A percentile compares a stretch with the other conserved stretches of the same genome.
Evolutionary conservation across 2,329 filamentous ascomycete species (phyloP).

Genomic region (Colletotrichum agaves): DNA sequence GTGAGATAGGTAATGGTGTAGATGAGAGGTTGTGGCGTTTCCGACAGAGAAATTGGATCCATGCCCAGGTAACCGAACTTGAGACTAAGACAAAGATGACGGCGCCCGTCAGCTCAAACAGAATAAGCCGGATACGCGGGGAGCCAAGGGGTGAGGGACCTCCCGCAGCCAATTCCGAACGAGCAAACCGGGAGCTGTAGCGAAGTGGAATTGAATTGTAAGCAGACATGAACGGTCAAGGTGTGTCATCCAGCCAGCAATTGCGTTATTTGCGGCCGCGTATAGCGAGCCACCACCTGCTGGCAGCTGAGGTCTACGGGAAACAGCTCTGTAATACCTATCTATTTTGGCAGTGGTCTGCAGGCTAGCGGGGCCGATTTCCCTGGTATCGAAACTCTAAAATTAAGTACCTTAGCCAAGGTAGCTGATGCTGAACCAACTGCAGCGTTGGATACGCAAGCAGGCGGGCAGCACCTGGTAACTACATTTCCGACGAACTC

Average conservation of each 20-base stretch:
- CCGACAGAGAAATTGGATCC: background rate
- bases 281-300: background rate
- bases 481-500: background rate
- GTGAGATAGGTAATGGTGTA: background rate
- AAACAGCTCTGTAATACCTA: background rate
- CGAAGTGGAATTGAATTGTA: conserved; percentile 11
- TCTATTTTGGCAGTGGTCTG: no score
- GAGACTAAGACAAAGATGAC: background rate
- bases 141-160: background rate
- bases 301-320: background rate
- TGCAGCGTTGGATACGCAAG: no score
- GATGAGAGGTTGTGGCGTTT: background rate
- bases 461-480: background rate
- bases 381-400: no score
- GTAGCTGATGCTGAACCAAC: no score
- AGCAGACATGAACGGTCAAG: background rate
- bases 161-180: background rate
- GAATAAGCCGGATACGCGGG: conserved; percentile 18
- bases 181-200: background rate
- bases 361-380: no score
- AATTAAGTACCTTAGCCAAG: no score
- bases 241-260: conserved; percentile 23
- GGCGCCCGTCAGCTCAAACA: background rate
- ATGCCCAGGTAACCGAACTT: background rate
- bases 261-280: conserved; percentile 34